Conservation (phyloP, 1,284 basidiomycete species). For the Laetiporus sulphureus region DNA sequence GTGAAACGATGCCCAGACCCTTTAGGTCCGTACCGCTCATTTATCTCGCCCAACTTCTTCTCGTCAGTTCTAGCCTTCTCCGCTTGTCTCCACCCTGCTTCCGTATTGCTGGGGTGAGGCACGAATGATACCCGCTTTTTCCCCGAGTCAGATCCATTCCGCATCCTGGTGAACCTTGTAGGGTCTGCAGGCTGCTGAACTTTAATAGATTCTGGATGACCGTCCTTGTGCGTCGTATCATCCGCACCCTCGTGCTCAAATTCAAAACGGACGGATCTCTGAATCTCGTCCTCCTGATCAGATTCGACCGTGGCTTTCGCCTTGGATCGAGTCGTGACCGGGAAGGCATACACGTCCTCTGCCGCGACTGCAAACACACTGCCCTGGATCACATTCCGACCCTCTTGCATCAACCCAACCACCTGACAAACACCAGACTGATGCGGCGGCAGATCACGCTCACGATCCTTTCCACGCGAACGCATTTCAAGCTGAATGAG, state of each 20-base stretch:
- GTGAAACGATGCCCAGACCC: not conserved
- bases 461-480: not conserved
- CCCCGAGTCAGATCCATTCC: not conserved
- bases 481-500: too few relatives aligned
- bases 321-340: too few relatives aligned
- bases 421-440: not conserved
- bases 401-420: not conserved
- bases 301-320: too few relatives aligned
- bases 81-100: not conserved
- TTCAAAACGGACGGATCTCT: too few relatives aligned
- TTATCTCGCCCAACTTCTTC: not conserved
- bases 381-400: too few relatives aligned
- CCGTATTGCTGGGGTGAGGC: not conserved
- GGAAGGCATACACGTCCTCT: too few relatives aligned
- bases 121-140: not conserved
- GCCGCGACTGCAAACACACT: too few relatives aligned
- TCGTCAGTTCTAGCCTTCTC: too few relatives aligned
- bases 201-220: not conserved
- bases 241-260: not conserved
- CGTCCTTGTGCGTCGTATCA: not conserved
- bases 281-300: too few relatives aligned
- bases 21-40: not conserved
- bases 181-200: not conserved
- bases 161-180: not conserved
- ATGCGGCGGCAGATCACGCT: not conserved